These are phyloP conservation scores for Lycium barbarum DNA, from an alignment of 257 asterid species.

Conservation along the genomic window DNA sequence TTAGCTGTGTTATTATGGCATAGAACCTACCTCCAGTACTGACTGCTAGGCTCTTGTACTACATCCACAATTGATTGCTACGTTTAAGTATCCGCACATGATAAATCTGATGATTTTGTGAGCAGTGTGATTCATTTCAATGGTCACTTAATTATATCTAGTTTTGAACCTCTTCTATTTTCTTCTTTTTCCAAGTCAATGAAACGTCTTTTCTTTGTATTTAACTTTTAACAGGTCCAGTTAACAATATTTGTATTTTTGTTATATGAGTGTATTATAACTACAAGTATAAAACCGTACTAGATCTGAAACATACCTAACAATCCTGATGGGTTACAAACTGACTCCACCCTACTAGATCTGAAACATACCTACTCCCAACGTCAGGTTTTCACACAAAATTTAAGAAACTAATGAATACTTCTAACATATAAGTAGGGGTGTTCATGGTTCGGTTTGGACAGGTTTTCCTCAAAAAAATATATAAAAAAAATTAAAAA, in stretches of 20 bases:
- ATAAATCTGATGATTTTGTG: slow-evolving; percentile 19
- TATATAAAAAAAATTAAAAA: too few species aligned
- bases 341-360: neutral
- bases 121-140: neutral
- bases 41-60: too few species aligned
- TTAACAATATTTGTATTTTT: slow-evolving; percentile 53
- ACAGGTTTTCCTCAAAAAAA: too few species aligned
- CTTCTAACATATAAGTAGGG: neutral
- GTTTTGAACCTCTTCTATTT: neutral
- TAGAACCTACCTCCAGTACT: too few species aligned
- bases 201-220: slow-evolving; percentile 32
- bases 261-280: too few species aligned
- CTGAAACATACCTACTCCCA: too few species aligned
- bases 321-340: neutral
- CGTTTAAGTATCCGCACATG: neutral
- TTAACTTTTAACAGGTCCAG: slow-evolving; percentile 62
- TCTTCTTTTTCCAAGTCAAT: neutral
- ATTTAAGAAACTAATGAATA: neutral
- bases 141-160: neutral
- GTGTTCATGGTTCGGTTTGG: too few species aligned
- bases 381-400: neutral
- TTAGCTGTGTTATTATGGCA: neutral
- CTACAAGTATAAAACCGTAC: neutral
- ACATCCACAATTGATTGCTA: too few species aligned
- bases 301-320: neutral